phyloP scores from a whole-genome alignment of 768 basidiomycete genomes.

The Artomyces pyxidatus region DNA sequence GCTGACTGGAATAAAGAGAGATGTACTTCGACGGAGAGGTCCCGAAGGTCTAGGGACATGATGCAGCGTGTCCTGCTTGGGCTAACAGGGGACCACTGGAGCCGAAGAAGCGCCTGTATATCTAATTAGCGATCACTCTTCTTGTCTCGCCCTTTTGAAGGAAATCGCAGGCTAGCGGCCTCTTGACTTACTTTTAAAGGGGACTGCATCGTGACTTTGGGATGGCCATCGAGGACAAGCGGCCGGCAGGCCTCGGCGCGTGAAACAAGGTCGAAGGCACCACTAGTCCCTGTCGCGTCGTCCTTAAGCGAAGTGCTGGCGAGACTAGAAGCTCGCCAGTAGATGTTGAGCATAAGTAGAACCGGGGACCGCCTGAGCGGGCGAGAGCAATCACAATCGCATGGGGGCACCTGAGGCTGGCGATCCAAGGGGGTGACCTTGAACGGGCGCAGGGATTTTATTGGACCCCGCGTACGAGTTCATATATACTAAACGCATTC shows the following conservation, averaged over 20 bases:
- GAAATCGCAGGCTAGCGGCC: no score
- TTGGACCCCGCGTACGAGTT: conserved; percentile 1
- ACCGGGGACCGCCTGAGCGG: neutral
- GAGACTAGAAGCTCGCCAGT: neutral
- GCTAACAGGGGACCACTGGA: conserved; percentile 5
- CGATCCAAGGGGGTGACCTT: conserved; percentile 1
- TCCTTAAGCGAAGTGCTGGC: neutral
- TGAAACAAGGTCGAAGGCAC: no score
- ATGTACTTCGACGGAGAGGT: neutral
- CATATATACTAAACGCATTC: conserved; percentile 7
- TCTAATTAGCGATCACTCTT: conserved; percentile 8
- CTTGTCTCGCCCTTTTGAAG: no score
- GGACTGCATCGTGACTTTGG: no score
- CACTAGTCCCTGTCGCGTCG: no score
- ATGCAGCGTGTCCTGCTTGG: neutral
- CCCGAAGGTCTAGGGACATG: neutral
- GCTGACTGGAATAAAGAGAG: neutral
- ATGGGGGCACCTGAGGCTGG: conserved; percentile 1
- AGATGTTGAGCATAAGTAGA: neutral
- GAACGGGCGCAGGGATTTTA: conserved; percentile 4
- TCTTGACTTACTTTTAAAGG: no score
- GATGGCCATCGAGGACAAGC: no score
- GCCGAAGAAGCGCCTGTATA: conserved; percentile 7
- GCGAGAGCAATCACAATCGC: neutral
- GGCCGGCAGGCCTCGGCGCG: no score